Evolutionary conservation across 805 yeast species (phyloP).

Genomic region (Saccharomycopsis fermentans): DNA sequence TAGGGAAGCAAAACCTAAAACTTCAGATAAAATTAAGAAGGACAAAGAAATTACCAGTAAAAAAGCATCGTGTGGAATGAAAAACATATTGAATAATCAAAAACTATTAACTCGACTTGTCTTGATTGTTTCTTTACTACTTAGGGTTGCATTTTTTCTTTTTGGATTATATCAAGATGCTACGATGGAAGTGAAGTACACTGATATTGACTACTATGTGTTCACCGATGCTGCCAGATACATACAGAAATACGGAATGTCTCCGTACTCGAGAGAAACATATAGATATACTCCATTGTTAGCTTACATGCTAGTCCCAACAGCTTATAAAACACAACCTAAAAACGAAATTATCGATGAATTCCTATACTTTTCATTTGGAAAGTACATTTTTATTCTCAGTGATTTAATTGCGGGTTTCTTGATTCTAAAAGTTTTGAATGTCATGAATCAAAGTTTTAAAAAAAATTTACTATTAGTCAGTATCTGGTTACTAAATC

Average conservation of each 20-base stretch:
- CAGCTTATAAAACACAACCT: slow-evolving; percentile 43
- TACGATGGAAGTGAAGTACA: slow-evolving; percentile 68
- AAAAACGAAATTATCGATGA: slow-evolving; percentile 32
- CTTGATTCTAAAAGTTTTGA: slow-evolving; percentile 37
- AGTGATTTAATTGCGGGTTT: slow-evolving; percentile 79
- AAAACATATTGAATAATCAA: not conserved
- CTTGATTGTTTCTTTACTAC: slow-evolving; percentile 22
- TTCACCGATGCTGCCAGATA: slow-evolving; percentile 85
- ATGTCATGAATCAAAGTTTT: slow-evolving; percentile 12
- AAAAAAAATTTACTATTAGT: slow-evolving; percentile 34
- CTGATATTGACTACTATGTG: slow-evolving; percentile 90
- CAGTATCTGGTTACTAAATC: slow-evolving; percentile 80
- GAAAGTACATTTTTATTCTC: slow-evolving; percentile 65
- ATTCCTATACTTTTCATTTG: slow-evolving; percentile 45
- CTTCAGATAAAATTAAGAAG: not conserved
- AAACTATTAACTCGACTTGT: not conserved
- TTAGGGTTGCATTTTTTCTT: slow-evolving; percentile 53
- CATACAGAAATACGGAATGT: slow-evolving; percentile 37
- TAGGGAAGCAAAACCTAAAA: not conserved
- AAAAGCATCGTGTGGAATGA: slow-evolving; percentile 1
- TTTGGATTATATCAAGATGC: slow-evolving; percentile 86
- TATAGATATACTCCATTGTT: slow-evolving; percentile 88
- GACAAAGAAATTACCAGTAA: not conserved
- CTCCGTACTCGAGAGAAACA: slow-evolving; percentile 81
- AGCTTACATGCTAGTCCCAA: slow-evolving; percentile 75